phyloP scores from a whole-genome alignment of 768 basidiomycete species.

The Termitomyces bulborhizus region DNA sequence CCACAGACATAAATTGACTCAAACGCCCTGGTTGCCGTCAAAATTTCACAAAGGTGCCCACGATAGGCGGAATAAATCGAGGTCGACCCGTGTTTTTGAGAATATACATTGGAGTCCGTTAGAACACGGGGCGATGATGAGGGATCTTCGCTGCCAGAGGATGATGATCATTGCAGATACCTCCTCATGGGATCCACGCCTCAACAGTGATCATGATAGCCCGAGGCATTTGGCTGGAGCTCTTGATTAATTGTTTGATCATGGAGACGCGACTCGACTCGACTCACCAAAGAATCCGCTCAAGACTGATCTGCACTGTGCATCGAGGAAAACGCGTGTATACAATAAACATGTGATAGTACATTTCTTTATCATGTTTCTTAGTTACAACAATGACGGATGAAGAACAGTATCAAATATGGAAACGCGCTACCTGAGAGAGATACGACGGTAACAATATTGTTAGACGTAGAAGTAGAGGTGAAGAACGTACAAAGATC shows the following conservation, averaged over 20 bases:
- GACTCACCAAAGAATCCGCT: constrained; percentile 1
- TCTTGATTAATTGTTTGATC: neutral
- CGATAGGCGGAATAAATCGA: neutral
- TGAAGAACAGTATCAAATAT: neutral
- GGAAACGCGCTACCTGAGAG: neutral
- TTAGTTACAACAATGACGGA: constrained; percentile 2
- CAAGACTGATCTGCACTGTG: neutral
- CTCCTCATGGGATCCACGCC: constrained; percentile 10
- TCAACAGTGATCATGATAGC: neutral
- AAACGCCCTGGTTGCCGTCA: neutral
- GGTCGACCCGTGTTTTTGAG: neutral
- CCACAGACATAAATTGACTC: neutral
- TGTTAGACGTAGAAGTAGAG: neutral
- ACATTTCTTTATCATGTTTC: constrained; percentile 6
- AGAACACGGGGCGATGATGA: neutral
- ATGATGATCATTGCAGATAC: constrained; percentile 1
- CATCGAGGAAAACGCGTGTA: constrained; percentile 2
- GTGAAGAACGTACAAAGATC: neutral
- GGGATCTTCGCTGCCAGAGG: constrained; percentile 10
- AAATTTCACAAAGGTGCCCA: neutral
- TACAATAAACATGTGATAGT: constrained; percentile 6
- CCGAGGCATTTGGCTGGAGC: neutral
- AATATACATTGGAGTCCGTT: neutral
- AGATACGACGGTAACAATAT: neutral
- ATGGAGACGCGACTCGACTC: neutral